These are phyloP conservation scores for peach (Prunus persica) DNA, from an alignment of 306 rosid species.

Conservation along the genomic window Prunus_persica_NCBIv2 NC_034012.1:9790001-9790500, in stretches of 20 bases:
- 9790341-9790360: no score
- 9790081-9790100: not conserved
- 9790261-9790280: slow-evolving; percentile 91
- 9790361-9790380: no score
- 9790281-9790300: slow-evolving; percentile 87
- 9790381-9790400: no score
- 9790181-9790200: slow-evolving; percentile 6
- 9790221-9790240: slow-evolving; percentile 84
- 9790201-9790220: slow-evolving; percentile 64
- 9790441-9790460: slow-evolving; percentile 19
- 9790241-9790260: slow-evolving; percentile 91
- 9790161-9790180: not conserved
- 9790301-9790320: slow-evolving; percentile 62
- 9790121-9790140: not conserved
- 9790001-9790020: no score
- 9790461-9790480: slow-evolving; percentile 16
- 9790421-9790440: slow-evolving; percentile 21
- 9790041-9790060: not conserved
- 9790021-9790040: not conserved
- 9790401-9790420: slow-evolving; percentile 23
- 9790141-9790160: not conserved
- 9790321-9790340: no score
- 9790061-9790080: no score
- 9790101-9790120: not conserved
- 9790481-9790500: not conserved